Evolutionary conservation across 805 yeast species (phyloP), one percentile per base, ranked within the genome.

Genomic region (Candida khao-thaluensis): DNA sequence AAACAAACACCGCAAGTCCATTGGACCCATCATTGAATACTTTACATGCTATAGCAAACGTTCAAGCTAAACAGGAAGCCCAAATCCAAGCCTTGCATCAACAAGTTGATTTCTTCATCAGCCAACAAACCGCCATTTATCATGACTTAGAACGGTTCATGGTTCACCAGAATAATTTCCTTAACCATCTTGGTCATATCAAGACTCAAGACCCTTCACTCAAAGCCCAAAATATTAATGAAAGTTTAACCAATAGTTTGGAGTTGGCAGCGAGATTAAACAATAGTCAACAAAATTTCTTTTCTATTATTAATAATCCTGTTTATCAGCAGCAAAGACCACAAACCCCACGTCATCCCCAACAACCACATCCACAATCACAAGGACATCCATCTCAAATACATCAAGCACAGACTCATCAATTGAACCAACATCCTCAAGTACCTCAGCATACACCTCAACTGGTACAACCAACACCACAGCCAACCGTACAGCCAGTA

Each of bases 221-320:
- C 4, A 42, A 0, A 22, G 9, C 24, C 41, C 45, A 29, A 35
- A 17, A 10, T 11, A 22, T 52, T 6, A 45, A 48, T 18, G 47
- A 46, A 10, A 50, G 55, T 7, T 35, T 51, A 6, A 35, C 33
- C 14, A 44, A 44, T 20, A 50, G 55, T n/a, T 35, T 45, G n/a
- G 51, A 52, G 5, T 41, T 52, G 20, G 37, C 54, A 18, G 30
- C 47, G 5, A 50, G 51, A 18, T 35, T 54, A 14, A 46, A 41
- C 18, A 27, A 16, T 23, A 32, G 33, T 23, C 38, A 35, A 35
- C 46, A 24, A 12, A 33, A 20, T 3, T 39, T 39, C 16, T 36
- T 40, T 30, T 25, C 46, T 8, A 17, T 39, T 20, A 37, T 26
- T 6, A 30, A 36, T 16, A 32, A 33, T 22, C 35, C 35, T 3